These are phyloP conservation scores for Houttuynia cordata DNA, from an alignment of 164 flowering plant species.

Conservation along the genomic window DNA sequence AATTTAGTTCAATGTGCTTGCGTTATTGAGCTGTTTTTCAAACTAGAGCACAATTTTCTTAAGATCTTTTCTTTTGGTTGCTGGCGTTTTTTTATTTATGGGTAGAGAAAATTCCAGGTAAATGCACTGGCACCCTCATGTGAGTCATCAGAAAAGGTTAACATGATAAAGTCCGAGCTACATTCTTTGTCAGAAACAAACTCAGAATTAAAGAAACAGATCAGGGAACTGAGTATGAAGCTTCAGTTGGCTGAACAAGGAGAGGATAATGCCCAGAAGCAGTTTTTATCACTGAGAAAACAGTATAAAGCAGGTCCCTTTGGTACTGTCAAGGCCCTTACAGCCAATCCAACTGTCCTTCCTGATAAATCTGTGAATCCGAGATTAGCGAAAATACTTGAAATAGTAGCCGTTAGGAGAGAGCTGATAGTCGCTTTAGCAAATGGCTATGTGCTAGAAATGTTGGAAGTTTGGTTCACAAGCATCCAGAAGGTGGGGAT, in stretches of 20 bases:
- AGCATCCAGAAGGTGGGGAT: conserved; percentile 72
- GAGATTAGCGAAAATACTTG: conserved; percentile 61
- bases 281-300: conserved; percentile 34
- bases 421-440: conserved; percentile 83
- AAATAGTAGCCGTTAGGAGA: conserved; percentile 46
- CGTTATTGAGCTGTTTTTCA: too few species aligned
- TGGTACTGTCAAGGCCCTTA: conserved; percentile 77
- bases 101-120: not conserved
- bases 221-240: conserved; percentile 21
- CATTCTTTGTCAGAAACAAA: conserved; percentile 43
- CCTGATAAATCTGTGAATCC: conserved; percentile 84
- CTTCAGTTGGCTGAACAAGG: conserved; percentile 56
- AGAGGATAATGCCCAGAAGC: conserved; percentile 48
- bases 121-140: conserved; percentile 37
- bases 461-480: conserved; percentile 76
- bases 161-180: conserved; percentile 42
- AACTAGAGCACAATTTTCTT: too few species aligned
- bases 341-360: conserved; percentile 65
- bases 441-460: conserved; percentile 57
- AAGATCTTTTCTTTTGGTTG: too few species aligned
- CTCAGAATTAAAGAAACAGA: conserved; percentile 15
- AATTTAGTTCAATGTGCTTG: too few species aligned
- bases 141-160: conserved; percentile 47
- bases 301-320: conserved; percentile 70
- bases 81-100: too few species aligned